These are phyloP conservation scores for Neurospora sp. DNA, from an alignment of 495 filamentous ascomycete species.

Conservation along the genomic window DNA sequence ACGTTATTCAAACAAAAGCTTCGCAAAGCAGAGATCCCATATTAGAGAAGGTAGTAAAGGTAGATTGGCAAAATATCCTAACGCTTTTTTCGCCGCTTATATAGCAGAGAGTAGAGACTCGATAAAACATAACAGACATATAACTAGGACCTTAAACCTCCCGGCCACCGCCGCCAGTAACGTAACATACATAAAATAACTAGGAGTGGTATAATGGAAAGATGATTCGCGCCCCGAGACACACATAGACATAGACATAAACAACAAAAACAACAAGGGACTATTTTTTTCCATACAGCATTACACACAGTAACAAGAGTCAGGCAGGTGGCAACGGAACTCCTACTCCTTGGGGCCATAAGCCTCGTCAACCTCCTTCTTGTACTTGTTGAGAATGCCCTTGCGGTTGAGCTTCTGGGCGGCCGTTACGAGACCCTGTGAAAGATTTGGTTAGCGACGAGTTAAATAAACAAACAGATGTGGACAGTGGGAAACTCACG, in stretches of 20 bases:
- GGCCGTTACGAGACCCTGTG: conserved; percentile 55
- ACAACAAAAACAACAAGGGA: background rate
- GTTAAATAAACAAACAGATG: background rate
- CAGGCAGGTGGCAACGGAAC: conserved; percentile 1
- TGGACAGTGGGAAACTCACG: conserved; percentile 45
- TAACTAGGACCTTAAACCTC: background rate
- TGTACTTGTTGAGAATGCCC: conserved; percentile 54
- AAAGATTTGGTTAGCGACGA: conserved; percentile 15
- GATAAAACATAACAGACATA: background rate
- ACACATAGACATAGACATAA: background rate
- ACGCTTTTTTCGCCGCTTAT: background rate
- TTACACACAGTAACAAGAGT: background rate
- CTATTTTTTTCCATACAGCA: background rate
- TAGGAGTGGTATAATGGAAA: conserved; percentile 1
- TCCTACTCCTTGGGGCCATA: conserved; percentile 28
- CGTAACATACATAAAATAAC: background rate
- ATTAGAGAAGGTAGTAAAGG: background rate
- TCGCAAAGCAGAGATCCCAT: background rate
- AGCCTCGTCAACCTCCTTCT: conserved; percentile 52
- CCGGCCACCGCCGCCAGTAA: background rate
- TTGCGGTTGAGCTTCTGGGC: conserved; percentile 72
- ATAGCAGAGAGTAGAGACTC: background rate
- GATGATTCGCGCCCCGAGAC: background rate
- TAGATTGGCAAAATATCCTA: background rate
- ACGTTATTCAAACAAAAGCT: background rate